phyloP scores from a whole-genome alignment of 2,329 filamentous ascomycete genomes.

The Nannizzia gypsea region DNA sequence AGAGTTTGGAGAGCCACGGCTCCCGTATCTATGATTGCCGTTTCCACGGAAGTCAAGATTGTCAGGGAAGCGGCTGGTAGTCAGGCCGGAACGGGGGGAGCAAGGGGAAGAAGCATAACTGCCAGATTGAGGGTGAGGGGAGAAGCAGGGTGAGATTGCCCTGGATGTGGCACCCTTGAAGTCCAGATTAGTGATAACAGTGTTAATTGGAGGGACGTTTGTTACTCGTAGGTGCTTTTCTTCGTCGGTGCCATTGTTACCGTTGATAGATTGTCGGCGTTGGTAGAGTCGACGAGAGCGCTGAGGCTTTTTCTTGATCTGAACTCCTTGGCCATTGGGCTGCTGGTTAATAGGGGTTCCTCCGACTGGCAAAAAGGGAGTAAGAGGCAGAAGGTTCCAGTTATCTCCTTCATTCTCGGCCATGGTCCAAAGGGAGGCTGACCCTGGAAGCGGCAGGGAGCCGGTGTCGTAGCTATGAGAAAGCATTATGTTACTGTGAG shows the following conservation, averaged over 20 bases:
- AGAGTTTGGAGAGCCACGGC: background rate
- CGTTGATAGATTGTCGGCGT: background rate
- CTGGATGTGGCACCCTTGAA: background rate
- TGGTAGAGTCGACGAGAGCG: constrained; percentile 12
- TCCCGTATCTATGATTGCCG: background rate
- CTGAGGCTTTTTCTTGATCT: constrained; percentile 8
- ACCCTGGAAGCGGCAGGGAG: background rate
- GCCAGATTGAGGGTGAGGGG: background rate
- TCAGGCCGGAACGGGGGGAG: background rate
- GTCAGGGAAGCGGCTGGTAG: background rate
- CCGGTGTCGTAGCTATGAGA: background rate
- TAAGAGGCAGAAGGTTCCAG: constrained; percentile 6
- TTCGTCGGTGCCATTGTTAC: background rate
- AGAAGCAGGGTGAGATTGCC: constrained; percentile 3
- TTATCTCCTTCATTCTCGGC: constrained; percentile 2
- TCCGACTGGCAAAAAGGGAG: background rate
- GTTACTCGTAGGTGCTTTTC: background rate
- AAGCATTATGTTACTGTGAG: background rate
- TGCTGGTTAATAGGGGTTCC: background rate
- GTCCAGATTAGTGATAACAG: background rate
- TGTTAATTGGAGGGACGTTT: background rate
- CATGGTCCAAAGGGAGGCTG: constrained; percentile 9
- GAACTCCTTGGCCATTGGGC: background rate
- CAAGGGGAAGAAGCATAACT: constrained; percentile 4
- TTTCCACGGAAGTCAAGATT: background rate